Base-by-base conservation (phyloP, 768 basidiomycete species). In the Punctularia strigosozonata region DNA sequence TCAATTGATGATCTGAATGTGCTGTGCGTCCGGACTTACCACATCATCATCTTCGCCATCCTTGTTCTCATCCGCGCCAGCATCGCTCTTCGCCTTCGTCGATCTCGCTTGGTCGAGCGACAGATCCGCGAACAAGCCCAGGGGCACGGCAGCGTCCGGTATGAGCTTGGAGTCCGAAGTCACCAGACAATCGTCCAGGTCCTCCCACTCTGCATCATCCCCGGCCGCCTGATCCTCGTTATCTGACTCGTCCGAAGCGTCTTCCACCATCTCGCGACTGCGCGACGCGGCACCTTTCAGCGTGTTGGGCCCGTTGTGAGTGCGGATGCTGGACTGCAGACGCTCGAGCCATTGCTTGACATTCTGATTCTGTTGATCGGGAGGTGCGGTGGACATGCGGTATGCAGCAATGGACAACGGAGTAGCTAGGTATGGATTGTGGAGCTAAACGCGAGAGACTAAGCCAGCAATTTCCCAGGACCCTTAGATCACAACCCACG, bases 321-420 rank as follows among this genome's bases (percentile, higher is more conserved):
- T 64, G 24, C 67, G 71, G 32, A 79, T 68, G 44, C 74, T 75
- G 0, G 70, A 65, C 53, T 81, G 73, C 0, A 82, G 62, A 4
- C 74, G 73, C 44, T 85, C 78, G 40, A 87, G 66, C 82, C 83
- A 86, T 6, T 73, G 78, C n/a, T 80, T 58, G 23, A 84, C 69
- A 42, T 75, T 74, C 22, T 69, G 57, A 41, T 84, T 83, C 47
- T 73, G 72, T 37, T 71, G 67, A 49, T 87, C 83, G 4, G 77
- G 77, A 3, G 82, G 77, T 0, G 82, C 80, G 0, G 80, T 82
- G 4, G 83, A 81, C 70, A 77, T 71, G 26, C 78, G 69, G 51
- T 85, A 86, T 2, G 83, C 80, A 4, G 79, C 80, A 44, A 86
- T 83, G 2, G 81, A 75, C 38, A 87, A 65, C 4, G 84, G 83